Base-by-base conservation (phyloP, 352 stramenopile genomes). In the Pythium aquatile region DNA sequence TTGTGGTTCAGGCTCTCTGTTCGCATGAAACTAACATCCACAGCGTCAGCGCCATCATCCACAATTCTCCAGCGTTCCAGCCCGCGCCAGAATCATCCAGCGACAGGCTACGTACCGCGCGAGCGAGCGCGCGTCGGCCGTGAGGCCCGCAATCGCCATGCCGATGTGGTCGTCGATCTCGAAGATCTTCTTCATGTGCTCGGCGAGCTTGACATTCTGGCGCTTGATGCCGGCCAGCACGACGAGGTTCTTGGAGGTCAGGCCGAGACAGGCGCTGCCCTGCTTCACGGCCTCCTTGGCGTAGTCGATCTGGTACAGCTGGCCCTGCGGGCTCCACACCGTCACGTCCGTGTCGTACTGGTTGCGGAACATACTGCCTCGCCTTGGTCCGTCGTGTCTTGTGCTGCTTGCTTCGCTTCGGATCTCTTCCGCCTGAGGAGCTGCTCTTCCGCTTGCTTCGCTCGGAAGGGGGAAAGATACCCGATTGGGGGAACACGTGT, bases 331-430 rank as follows among this genome's bases (percentile, higher is more conserved):
- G 78, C 89, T 98, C 96, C 97, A 99, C 58, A 99, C 97, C 53
- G 97, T 99, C 74, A 99, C 97, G 79, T 99, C 98, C 63, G 97
- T 99, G 87, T 99, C 98, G 80, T 99, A 99, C 79, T 99, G 93
- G 81, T 99, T 99, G 66, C 97, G 90, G 81, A 99, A 99, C 97
- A 99, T 99, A 17, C 66, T 35, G 42, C 3, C 30, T 24, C 20
- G 20, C 20, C 20, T 24, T 26, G 4, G 10, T 44, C 13, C n/a
- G 28, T 44, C 28, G 5, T 32, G 8, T 7, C 24, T 32, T 32
- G 29, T 55, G 55, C 5, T 49, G 42, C 55, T 62, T 52, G 16
- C 56, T 63, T 63, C 56, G 20, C 30, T 58, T 29, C 52, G 52
- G 52, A n/a, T 68, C 16, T 51, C 65, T 63, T 58, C n/a, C 14